Evolutionary conservation across 768 basidiomycete species (phyloP).

Genomic region (Clavaria fumosa): DNA sequence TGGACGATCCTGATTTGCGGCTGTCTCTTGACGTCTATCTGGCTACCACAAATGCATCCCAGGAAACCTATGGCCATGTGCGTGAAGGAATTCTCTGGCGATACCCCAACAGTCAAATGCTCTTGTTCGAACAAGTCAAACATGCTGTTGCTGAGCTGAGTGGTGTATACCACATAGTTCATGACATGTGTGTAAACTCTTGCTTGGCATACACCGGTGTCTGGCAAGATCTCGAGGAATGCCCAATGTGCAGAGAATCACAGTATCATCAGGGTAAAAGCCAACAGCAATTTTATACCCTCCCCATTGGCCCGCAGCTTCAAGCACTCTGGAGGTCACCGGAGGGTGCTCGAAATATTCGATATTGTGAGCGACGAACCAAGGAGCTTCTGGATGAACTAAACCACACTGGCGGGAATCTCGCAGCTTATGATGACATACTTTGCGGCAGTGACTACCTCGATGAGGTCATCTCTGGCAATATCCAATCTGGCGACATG

Average conservation of each 20-base stretch:
- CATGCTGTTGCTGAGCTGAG: slow-evolving; percentile 12
- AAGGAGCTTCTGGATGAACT: slow-evolving; percentile 12
- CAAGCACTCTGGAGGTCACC: slow-evolving; percentile 20
- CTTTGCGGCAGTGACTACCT: slow-evolving; percentile 17
- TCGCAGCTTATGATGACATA: slow-evolving; percentile 15
- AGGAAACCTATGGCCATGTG: slow-evolving; percentile 13
- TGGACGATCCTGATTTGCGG: slow-evolving; percentile 8
- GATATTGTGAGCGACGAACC: slow-evolving; percentile 14
- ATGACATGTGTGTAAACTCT: slow-evolving; percentile 26
- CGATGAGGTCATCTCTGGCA: slow-evolving; percentile 7
- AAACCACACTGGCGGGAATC: not conserved
- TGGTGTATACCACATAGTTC: slow-evolving; percentile 17
- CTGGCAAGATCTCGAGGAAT: slow-evolving; percentile 7
- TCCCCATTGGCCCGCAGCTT: slow-evolving; percentile 26
- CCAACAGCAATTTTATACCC: slow-evolving; percentile 24
- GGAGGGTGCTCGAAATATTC: slow-evolving; percentile 16
- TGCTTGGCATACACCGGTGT: slow-evolving; percentile 25
- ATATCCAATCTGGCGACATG: slow-evolving; percentile 18
- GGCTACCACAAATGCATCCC: slow-evolving; percentile 14
- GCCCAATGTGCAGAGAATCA: slow-evolving; percentile 14
- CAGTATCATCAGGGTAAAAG: slow-evolving; percentile 18
- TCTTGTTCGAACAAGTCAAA: slow-evolving; percentile 8
- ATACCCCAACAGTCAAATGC: slow-evolving; percentile 8
- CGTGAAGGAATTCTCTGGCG: slow-evolving; percentile 11
- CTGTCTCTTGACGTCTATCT: slow-evolving; percentile 16